Percentiles rank a stretch among this genome's conserved stretches.
phyloP scores from a whole-genome alignment of 305 asterid species.

The Fraxinus sp. region DNA sequence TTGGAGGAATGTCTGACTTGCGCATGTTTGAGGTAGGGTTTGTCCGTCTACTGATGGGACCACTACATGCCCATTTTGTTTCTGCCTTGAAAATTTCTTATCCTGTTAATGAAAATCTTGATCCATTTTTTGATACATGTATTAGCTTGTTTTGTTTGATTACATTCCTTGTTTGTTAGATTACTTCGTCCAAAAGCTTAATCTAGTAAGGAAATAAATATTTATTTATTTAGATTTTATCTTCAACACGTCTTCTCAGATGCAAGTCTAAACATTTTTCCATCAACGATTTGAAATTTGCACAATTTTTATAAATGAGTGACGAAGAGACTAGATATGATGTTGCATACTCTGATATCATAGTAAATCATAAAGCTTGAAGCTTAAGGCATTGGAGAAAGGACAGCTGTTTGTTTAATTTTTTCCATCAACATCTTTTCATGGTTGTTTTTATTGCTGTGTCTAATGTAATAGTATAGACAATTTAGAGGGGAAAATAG shows the following conservation, averaged over 20 bases:
- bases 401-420: neutral
- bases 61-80: neutral
- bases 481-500: neutral
- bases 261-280: neutral
- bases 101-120: neutral
- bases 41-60: neutral
- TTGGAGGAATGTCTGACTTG: constrained; percentile 63
- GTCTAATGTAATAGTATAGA: neutral
- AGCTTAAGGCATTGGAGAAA: neutral
- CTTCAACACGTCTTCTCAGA: neutral
- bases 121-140: neutral
- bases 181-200: neutral
- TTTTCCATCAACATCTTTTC: neutral
- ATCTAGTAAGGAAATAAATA: neutral
- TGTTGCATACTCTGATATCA: neutral
- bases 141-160: neutral
- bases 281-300: neutral
- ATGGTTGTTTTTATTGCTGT: neutral
- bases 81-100: neutral
- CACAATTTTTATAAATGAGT: neutral
- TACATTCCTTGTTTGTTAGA: neutral
- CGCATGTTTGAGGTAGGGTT: constrained; percentile 49
- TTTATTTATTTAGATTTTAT: neutral
- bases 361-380: neutral
- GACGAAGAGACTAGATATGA: neutral